Evolutionary conservation across 2,329 filamentous ascomycete genomes (phyloP), one percentile per base, ranked within the genome.

Genomic region (Colletotrichum lini): DNA sequence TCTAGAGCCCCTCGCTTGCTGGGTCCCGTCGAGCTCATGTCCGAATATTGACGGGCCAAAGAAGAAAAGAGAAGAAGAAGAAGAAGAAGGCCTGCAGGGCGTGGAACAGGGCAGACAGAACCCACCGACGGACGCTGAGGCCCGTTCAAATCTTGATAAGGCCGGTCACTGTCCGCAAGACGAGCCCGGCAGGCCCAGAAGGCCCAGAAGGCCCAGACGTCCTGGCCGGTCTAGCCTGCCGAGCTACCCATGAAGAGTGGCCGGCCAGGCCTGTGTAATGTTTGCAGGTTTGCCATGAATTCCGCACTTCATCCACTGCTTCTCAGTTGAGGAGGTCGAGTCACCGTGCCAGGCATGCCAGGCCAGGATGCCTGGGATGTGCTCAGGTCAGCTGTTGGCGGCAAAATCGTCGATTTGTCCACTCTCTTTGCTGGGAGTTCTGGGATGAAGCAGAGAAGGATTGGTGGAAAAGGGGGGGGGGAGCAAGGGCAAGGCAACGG

Each of bases 391-490:
- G n/a, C 15, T 61, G 67, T 35, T 61, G 67, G 64, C 63, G 62
- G 62, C 56, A 70, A 67, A 50, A 40, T 49, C 30, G 7, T 50
- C 38, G 30, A 26, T 9, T 12, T 9, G 18, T 16, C 21, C 12
- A 21, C n/a, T 44, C 15, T 21, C 42, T 54, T 9, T 35, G 30
- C 30, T 35, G 1, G 30, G 30, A 35, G 7, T 35, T 30, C 13
- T 61, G 47, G 42, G 52, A 61, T 56, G 23, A 54, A 47, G 62
- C 16, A 23, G 26, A 30, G 44, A 16, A 66, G 42, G 65, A 68
- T 71, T 71, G 65, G 68, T 71, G 65, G 68, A 71, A 54, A 40
- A 38, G 68, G 52, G 30, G 40, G 30, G 40, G 44, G 44, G 3
- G 7, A 2, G 7, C 7, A 9, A 9, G 30, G 9, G 30, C 30